phyloP scores from a whole-genome alignment of 139 green algal species.

The Zygnema circumcarinatum region DNA sequence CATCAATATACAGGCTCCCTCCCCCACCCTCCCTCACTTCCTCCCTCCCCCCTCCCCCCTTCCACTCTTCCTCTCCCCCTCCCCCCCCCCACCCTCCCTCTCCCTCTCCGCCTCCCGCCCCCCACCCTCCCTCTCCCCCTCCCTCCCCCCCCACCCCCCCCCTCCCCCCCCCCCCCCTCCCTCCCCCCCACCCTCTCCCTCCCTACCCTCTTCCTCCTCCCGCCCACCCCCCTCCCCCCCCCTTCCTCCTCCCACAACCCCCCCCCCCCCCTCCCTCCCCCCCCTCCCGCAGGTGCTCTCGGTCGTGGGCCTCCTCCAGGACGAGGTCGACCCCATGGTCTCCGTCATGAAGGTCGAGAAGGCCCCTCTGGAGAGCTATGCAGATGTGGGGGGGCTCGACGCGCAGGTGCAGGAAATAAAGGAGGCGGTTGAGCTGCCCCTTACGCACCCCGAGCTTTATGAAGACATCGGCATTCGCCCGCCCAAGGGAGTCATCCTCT shows the following conservation, averaged over 20 bases:
- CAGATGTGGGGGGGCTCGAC: conserved; percentile 96
- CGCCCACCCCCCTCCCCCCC: conserved; percentile 1
- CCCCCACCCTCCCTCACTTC: no score
- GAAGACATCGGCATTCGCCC: conserved; percentile 96
- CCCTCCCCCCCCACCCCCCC: not conserved
- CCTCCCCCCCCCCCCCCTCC: not conserved
- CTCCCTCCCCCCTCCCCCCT: no score
- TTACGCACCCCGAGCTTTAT: conserved; percentile 96
- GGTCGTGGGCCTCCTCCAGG: conserved; percentile 93
- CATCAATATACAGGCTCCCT: no score
- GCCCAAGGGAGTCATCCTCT: conserved; percentile 94
- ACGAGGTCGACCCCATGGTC: conserved; percentile 99
- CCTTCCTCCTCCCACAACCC: not conserved
- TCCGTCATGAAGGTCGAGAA: conserved; percentile 99
- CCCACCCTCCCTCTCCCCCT: no score
- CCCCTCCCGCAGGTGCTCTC: conserved; percentile 74
- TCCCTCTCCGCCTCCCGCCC: no score
- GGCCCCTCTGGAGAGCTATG: conserved; percentile 93
- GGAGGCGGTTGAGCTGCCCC: conserved; percentile 97
- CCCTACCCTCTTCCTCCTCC: not conserved
- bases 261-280: conserved; percentile 18
- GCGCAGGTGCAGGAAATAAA: conserved; percentile 99
- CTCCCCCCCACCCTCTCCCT: conserved; percentile 23
- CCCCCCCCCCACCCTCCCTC: no score
- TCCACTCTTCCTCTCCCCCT: no score